These are phyloP conservation scores for Chlorella sp. DNA, from an alignment of 139 green algal species.

Conservation along the genomic window DNA sequence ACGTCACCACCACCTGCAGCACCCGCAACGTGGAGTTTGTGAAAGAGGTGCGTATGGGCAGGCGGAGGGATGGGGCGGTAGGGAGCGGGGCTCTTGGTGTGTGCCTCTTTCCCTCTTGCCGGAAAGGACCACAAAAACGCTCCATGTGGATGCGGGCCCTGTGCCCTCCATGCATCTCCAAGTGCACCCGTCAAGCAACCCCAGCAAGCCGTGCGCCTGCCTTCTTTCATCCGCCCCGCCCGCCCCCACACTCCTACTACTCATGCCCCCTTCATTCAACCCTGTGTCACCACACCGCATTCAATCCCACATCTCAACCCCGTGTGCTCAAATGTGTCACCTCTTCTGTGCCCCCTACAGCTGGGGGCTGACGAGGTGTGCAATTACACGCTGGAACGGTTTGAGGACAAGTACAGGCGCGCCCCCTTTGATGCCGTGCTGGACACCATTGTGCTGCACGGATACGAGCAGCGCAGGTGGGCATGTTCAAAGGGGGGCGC, in stretches of 20 bases:
- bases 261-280: neutral
- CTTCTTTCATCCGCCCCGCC: neutral
- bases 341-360: neutral
- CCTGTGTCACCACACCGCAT: too few species aligned
- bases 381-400: conserved; percentile 14
- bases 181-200: neutral
- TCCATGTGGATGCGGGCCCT: neutral
- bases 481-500: too few species aligned
- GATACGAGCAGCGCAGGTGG: conserved; percentile 24
- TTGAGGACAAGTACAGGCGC: neutral
- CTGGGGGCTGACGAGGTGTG: conserved; percentile 30
- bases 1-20: conserved; percentile 18
- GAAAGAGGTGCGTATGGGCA: neutral
- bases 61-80: neutral
- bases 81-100: neutral
- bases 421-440: neutral
- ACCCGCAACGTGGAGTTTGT: neutral
- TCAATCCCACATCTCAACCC: too few species aligned
- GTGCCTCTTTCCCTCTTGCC: too few species aligned
- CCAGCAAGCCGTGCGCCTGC: neutral
- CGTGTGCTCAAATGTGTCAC: neutral
- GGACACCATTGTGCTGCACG: neutral
- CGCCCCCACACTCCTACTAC: too few species aligned
- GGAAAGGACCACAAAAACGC: too few species aligned
- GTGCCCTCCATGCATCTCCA: neutral